phyloP scores from a whole-genome alignment of 208 protist genomes.

The Acanthamoeba pearcei region DNA sequence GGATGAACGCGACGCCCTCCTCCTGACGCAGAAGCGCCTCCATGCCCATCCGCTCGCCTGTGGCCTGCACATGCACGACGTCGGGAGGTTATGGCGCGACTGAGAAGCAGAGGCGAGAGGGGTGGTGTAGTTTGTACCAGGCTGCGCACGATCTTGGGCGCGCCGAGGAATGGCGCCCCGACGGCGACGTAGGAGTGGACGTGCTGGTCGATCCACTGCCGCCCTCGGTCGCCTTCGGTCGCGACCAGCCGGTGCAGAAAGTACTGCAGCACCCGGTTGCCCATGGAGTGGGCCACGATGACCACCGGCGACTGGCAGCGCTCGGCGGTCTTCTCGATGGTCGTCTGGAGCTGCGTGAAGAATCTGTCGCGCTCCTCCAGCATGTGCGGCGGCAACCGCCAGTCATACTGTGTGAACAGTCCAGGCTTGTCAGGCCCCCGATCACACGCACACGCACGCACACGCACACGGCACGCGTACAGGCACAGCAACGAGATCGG shows the following conservation, averaged over 20 bases:
- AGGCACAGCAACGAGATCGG: not conserved
- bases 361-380: slow-evolving; percentile 25
- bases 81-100: not conserved
- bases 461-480: not conserved
- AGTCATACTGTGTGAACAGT: not conserved
- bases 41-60: slow-evolving; percentile 14
- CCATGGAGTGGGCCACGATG: slow-evolving; percentile 47
- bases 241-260: not conserved
- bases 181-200: slow-evolving; percentile 10
- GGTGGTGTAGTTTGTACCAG: not conserved
- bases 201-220: not conserved
- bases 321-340: slow-evolving; percentile 41
- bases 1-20: not conserved
- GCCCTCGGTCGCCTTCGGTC: not conserved
- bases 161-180: slow-evolving; percentile 7
- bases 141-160: slow-evolving; percentile 3
- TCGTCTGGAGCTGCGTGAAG: slow-evolving; percentile 7
- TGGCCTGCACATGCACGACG: not conserved
- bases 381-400: slow-evolving; percentile 47
- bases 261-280: slow-evolving; percentile 46
- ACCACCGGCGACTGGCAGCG: slow-evolving; percentile 16
- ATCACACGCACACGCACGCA: no score
- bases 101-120: not conserved
- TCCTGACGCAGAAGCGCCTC: slow-evolving; percentile 23
- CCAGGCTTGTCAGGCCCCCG: not conserved